phyloP scores from a whole-genome alignment of 257 asterid species.

The Forsythia viridissima region DNA sequence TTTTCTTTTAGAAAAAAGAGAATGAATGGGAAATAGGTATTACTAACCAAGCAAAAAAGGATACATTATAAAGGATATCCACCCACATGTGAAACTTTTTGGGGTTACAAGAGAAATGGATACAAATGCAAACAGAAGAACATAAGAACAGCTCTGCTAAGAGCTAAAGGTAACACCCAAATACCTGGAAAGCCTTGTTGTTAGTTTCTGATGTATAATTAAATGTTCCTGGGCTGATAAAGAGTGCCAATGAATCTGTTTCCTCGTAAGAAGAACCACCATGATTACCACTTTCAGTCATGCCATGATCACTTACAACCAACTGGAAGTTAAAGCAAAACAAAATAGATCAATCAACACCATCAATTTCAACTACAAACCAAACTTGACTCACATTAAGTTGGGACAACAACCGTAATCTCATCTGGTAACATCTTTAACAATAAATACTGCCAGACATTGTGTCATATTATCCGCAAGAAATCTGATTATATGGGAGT shows the following conservation, averaged over 20 bases:
- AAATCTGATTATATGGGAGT: background rate
- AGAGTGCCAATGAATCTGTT: slow-evolving; percentile 88
- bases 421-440: slow-evolving; percentile 7
- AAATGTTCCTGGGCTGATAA: slow-evolving; percentile 49
- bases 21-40: background rate
- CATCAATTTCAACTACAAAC: slow-evolving; percentile 14
- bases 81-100: background rate
- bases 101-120: slow-evolving; percentile 8
- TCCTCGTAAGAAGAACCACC: slow-evolving; percentile 94
- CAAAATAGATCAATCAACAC: slow-evolving; percentile 20
- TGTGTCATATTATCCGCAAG: background rate
- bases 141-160: background rate
- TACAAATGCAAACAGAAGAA: slow-evolving; percentile 4
- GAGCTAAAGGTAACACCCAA: slow-evolving; percentile 20
- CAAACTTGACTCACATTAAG: background rate
- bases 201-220: slow-evolving; percentile 27
- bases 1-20: background rate
- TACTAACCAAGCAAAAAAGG: background rate
- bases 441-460: background rate
- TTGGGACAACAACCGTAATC: slow-evolving; percentile 6
- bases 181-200: slow-evolving; percentile 70
- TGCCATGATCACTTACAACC: slow-evolving; percentile 94
- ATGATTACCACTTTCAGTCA: slow-evolving; percentile 88
- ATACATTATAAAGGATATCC: background rate
- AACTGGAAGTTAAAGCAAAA: slow-evolving; percentile 46